Evolutionary conservation across 345 rosid species (phyloP), one percentile per base, ranked within the genome.

Genomic region (Anacardium occidentale): DNA sequence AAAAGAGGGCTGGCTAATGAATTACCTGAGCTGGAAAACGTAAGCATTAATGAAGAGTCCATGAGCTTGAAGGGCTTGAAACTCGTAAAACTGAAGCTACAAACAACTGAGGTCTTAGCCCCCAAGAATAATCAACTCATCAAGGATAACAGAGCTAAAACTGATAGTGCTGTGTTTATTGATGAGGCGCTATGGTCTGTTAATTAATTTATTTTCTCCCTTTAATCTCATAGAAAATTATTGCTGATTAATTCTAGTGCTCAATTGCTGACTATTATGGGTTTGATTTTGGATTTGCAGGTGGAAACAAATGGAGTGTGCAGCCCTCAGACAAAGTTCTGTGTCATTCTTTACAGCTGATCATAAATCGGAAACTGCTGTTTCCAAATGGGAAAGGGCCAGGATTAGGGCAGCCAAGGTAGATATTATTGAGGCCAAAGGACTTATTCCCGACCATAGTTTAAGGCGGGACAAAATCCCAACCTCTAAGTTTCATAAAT

Each of bases 301-400:
- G 87, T 79, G 87, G 82, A 82, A 74, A 66, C 75, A 70, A 18
- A 47, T 61, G 34, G 82, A 79, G 3, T 75, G 20, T 42, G 72
- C 68, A 69, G 77, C 75, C 14, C 76, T 79, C 6, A 56, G n/a
- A 58, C 64, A 72, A 21, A 71, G 82, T 52, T 85, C 89, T 0
- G 64, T 83, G 13, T 81, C 87, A 0, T 81, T 83, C 75, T 83
- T 79, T 40, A 52, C 77, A 21, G 15, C 75, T 3, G 47, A 77
- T 1, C 74, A 55, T 50, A 32, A 77, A 37, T 37, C 42, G 34
- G 85, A 85, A 69, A 77, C 82, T 3, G 83, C 82, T 2, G 57
- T 74, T 75, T 85, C 89, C 0, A 60, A 79, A 22, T 85, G 89
- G 89, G 79, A 81, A 29, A 64, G 87, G 18, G 89, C 85, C 18